Conservation (phyloP, 306 rosid genomes). For the Castanea crenata region DNA sequence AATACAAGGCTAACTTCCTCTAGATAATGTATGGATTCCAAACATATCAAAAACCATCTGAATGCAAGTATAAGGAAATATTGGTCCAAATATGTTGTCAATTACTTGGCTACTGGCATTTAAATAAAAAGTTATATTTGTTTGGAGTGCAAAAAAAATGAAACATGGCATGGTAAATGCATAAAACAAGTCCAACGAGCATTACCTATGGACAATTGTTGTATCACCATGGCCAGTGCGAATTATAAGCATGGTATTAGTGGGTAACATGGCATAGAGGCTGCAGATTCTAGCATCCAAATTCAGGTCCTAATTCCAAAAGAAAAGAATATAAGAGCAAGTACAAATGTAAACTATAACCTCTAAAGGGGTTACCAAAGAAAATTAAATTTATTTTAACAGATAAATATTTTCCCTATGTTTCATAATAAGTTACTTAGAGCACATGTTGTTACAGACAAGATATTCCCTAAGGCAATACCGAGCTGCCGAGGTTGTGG, state of each 20-base stretch:
- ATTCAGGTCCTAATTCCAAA: conserved; percentile 73
- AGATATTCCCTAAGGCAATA: too few relatives aligned
- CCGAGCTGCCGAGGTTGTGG: too few relatives aligned
- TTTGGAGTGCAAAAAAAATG: not conserved
- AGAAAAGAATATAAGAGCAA: conserved; percentile 5
- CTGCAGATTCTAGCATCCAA: conserved; percentile 66
- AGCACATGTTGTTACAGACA: not conserved
- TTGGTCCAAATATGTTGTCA: not conserved
- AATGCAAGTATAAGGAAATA: not conserved
- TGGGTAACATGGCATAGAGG: conserved; percentile 57
- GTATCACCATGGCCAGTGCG: conserved; percentile 98
- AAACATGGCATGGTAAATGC: not conserved
- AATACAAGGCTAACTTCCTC: too few relatives aligned
- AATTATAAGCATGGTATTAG: conserved; percentile 8
- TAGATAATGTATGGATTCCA: not conserved
- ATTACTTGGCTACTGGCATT: not conserved
- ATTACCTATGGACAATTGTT: conserved; percentile 83
- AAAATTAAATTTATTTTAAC: not conserved
- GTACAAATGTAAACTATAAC: not conserved
- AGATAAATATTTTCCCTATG: not conserved
- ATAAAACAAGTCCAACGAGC: conserved; percentile 9
- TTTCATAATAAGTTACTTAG: not conserved
- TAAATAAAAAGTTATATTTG: not conserved
- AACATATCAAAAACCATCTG: not conserved
- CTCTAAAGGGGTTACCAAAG: not conserved